Evolutionary conservation across 2,329 filamentous ascomycete species (phyloP), one percentile per base, ranked within the genome.

Genomic region (Parasarocladium wereldwijsianum): DNA sequence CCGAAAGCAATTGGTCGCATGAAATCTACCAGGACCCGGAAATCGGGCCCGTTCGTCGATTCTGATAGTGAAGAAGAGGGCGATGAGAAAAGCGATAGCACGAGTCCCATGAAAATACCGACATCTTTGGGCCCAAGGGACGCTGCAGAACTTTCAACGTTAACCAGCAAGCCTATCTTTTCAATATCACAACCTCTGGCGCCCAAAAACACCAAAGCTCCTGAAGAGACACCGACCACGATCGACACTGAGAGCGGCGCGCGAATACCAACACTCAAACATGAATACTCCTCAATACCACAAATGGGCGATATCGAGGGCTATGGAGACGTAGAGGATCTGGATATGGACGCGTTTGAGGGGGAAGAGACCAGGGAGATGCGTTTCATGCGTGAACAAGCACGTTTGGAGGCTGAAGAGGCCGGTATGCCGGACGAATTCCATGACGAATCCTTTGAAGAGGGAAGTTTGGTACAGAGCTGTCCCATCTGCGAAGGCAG

Each of bases 401-500:
- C 71, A 24, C 64, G 69, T 8, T 57, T 77, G 3, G 72, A 79
- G 39, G 67, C 65, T 3, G 64, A 72, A 39, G 70, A 71, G 35
- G 55, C 59, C 8, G 62, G 58, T 2, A 52, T 50, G 4, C 34
- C 39, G 10, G 53, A 56, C 22, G 52, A 57, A 23, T 39, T 55
- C 19, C 45, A 40, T 5, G 45, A 50, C 24, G 48, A 50, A 4
- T 32, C 40, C 11, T 36, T 49, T 8, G 47, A 54, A 13, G 49
- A 55, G 14, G 45, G 43, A 8, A 37, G 41, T 13, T 38, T 43
- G 32, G 40, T 47, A 7, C 41, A 50, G 27, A 55, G 50, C 24
- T 96, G 86, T 49, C 87, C 87, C 1, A 75, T 96, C 17, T 96
- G 90, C 50, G 70, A 67, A 41, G 60, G 61, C 2, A 71, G 55